These are phyloP conservation scores for Tulasnella sp. DNA, from an alignment of 768 basidiomycete genomes.

Conservation along the genomic window DNA sequence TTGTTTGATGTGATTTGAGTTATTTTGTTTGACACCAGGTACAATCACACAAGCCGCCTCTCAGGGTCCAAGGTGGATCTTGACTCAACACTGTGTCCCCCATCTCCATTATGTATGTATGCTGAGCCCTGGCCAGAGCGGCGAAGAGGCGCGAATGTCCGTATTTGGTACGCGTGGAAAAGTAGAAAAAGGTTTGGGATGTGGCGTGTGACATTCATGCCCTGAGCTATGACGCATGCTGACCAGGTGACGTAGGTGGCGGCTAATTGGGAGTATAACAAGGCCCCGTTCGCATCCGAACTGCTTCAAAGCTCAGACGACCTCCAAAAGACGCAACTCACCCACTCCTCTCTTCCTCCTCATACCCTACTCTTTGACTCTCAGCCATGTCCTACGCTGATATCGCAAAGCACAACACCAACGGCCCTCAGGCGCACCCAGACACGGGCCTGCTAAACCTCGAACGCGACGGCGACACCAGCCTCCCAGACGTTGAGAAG, in stretches of 20 bases:
- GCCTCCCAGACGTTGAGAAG: constrained; percentile 37
- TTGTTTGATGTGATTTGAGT: too few species aligned
- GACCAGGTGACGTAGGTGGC: background rate
- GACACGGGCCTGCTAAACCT: constrained; percentile 61
- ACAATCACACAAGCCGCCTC: too few species aligned
- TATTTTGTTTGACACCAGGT: too few species aligned
- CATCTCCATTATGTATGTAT: background rate
- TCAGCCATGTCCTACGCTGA: constrained; percentile 52
- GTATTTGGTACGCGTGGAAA: background rate
- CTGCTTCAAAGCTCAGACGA: background rate
- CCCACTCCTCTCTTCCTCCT: background rate
- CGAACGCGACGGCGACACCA: constrained; percentile 38
- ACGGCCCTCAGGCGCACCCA: constrained; percentile 57
- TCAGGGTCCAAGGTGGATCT: too few species aligned
- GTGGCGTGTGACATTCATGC: background rate
- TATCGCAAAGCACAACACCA: constrained; percentile 57
- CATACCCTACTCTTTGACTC: background rate
- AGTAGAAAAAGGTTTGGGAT: background rate
- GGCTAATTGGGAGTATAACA: background rate
- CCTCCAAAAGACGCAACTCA: too few species aligned
- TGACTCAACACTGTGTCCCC: background rate
- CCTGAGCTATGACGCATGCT: background rate
- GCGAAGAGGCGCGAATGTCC: background rate
- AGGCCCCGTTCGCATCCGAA: constrained; percentile 8
- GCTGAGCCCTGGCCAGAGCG: background rate